These are phyloP conservation scores for Amanita exitialis DNA, from an alignment of 768 basidiomycete species.

Conservation along the genomic window DNA sequence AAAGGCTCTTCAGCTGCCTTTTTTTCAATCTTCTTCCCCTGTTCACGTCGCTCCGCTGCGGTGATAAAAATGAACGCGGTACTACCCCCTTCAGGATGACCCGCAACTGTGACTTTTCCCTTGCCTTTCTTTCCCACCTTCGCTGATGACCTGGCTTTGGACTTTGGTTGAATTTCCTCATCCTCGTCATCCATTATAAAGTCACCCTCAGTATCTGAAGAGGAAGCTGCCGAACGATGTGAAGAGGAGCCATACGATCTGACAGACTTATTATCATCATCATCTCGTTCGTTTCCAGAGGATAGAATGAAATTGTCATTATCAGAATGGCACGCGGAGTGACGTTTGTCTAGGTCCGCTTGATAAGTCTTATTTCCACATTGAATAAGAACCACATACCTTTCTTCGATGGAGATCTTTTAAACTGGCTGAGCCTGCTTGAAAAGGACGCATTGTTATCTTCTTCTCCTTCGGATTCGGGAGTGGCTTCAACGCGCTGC, in stretches of 20 bases:
- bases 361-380: background rate
- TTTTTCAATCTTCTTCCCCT: conserved; percentile 76
- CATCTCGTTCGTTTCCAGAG: conserved; percentile 41
- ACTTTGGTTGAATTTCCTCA: conserved; percentile 41
- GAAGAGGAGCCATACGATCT: conserved; percentile 43
- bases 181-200: conserved; percentile 60
- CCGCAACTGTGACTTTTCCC: conserved; percentile 16
- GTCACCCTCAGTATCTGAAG: conserved; percentile 26
- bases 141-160: conserved; percentile 41
- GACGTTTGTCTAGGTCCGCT: conserved; percentile 27
- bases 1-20: conserved; percentile 71
- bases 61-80: conserved; percentile 52
- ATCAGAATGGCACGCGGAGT: conserved; percentile 27
- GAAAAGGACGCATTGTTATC: conserved; percentile 39
- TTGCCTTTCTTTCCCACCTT: conserved; percentile 26
- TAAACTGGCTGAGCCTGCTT: conserved; percentile 51
- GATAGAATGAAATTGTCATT: conserved; percentile 69
- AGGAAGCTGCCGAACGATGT: conserved; percentile 23
- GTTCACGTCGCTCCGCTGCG: conserved; percentile 68
- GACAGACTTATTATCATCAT: conserved; percentile 38
- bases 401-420: conserved; percentile 49
- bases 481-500: conserved; percentile 50
- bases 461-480: conserved; percentile 39
- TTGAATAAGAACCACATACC: conserved; percentile 21
- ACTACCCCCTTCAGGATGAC: conserved; percentile 12